phyloP scores from a whole-genome alignment of 495 filamentous ascomycete species.

The Penicillium egyptiacum region DNA sequence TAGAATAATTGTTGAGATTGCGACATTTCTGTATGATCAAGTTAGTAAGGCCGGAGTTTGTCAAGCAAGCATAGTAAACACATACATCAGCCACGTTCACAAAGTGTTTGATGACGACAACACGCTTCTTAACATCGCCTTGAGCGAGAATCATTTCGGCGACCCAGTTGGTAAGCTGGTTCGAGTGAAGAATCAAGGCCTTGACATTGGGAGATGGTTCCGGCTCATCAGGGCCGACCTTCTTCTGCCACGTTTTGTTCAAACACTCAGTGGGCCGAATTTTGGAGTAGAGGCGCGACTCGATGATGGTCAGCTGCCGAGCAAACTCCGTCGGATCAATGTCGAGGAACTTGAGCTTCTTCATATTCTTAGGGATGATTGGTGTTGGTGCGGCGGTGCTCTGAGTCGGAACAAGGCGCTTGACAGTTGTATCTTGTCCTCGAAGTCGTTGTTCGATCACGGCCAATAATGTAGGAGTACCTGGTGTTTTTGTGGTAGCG shows the following conservation, averaged over 20 bases:
- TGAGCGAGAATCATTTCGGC: conserved; percentile 99
- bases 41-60: conserved; percentile 9
- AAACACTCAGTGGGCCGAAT: conserved; percentile 93
- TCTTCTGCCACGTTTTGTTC: conserved; percentile 98
- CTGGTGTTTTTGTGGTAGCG: conserved; percentile 87
- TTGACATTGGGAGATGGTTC: conserved; percentile 95
- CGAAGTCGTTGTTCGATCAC: conserved; percentile 82
- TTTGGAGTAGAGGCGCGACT: conserved; percentile 91
- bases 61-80: neutral
- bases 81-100: conserved; percentile 87
- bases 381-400: conserved; percentile 75
- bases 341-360: conserved; percentile 97
- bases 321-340: conserved; percentile 96
- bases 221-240: conserved; percentile 73
- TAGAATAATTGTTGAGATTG: conserved; percentile 91
- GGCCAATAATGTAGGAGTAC: conserved; percentile 74
- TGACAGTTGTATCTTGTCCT: conserved; percentile 84
- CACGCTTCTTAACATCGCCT: conserved; percentile 88
- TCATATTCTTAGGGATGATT: conserved; percentile 98
- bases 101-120: conserved; percentile 98
- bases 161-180: conserved; percentile 98
- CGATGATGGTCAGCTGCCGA: conserved; percentile 93
- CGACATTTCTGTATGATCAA: conserved; percentile 75
- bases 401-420: conserved; percentile 81
- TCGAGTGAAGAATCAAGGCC: conserved; percentile 93